Base-by-base conservation (phyloP, 768 basidiomycete genomes). In the Boletus vermiculosoides region DNA sequence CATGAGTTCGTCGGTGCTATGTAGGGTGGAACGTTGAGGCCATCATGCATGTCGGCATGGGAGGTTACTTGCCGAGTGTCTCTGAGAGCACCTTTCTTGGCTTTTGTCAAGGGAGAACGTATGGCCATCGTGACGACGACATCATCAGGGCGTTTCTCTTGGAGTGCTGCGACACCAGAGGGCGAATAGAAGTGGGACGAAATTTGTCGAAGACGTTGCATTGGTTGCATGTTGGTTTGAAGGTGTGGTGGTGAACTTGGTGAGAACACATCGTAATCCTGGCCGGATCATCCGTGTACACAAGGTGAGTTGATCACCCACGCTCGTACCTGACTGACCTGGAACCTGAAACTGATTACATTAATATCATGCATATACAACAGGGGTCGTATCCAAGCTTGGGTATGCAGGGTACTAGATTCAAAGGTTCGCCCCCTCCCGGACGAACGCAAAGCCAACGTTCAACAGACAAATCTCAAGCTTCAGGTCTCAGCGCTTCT, bases 61-160 rank as follows among this genome's bases (percentile, higher is more conserved):
- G 53, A 31, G 12, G 44, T 33, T 56, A 54, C 80, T 65, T 64
- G 81, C 87, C 76, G 81, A 3, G 83, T 84, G 67, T 92, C 90
- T 71, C 83, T 88, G 73, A 83, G 73, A 7, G 83, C 88, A 30
- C 91, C 91, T 63, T 87, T 90, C 69, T 80, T 87, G 5, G 90
- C 84, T 61, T 87, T 90, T 57, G 86, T 87, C 52, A 90, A 71
- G 1, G 89, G 87, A 4, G 87, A 88, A 33, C 89, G 84, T 62
- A 87, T 84, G 56, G 90, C 88, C 77, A 90, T 80, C 2, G 90
- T 91, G 57, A 92, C 83, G 67, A 92, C 91, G 13, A 92, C 85
- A 77, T 92, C 91, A 60, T 91, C 83, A 4, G 83, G 82, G 50
- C 71, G 78, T 68, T 88, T 86, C 42, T 72, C 75, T 58, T 83